Percentiles rank a stretch among this genome's conserved stretches.
These are phyloP conservation scores for Aspergillus oerlinghausenensis DNA, from an alignment of 2,329 filamentous ascomycete genomes.

Conservation along the genomic window DNA sequence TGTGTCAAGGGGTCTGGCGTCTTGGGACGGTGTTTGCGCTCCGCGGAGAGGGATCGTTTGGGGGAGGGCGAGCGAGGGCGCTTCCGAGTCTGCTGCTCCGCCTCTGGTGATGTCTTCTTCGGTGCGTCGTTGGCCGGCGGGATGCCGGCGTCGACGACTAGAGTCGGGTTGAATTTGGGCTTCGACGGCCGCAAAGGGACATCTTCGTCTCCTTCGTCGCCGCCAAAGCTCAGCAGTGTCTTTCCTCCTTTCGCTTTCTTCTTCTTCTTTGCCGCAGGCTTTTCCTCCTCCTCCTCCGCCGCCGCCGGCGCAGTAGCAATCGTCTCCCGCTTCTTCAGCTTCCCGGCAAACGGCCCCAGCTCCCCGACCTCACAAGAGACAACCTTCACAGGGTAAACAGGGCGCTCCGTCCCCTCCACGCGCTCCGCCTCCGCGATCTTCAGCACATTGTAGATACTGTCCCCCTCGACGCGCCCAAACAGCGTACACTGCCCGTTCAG, in stretches of 20 bases:
- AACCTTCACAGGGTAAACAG: conserved; percentile 80
- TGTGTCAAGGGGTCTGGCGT: conserved; percentile 41
- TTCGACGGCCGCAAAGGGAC: conserved; percentile 38
- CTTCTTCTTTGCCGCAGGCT: conserved; percentile 27
- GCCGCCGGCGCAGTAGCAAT: conserved; percentile 24
- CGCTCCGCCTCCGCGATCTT: conserved; percentile 89
- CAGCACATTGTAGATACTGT: conserved; percentile 92
- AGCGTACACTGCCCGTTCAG: conserved; percentile 86
- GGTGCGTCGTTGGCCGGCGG: conserved; percentile 11
- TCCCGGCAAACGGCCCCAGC: conserved; percentile 42
- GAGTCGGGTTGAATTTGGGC: conserved; percentile 46
- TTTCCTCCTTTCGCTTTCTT: conserved; percentile 18
- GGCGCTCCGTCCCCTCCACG: conserved; percentile 71
- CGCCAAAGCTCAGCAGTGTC: neutral
- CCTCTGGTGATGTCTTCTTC: conserved; percentile 9
- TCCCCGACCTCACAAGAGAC: conserved; percentile 43
- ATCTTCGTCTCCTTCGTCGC: conserved; percentile 34
- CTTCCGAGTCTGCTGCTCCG: conserved; percentile 21
- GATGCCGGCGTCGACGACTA: conserved; percentile 35
- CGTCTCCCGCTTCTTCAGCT: conserved; percentile 40
- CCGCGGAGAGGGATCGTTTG: conserved; percentile 17
- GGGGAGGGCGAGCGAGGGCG: conserved; percentile 33
- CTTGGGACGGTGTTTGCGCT: conserved; percentile 31
- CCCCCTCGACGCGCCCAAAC: conserved; percentile 86
- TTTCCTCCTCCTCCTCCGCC: conserved; percentile 20